Conservation (phyloP, 208 protist species). For the Trypanosoma theileri region DNA sequence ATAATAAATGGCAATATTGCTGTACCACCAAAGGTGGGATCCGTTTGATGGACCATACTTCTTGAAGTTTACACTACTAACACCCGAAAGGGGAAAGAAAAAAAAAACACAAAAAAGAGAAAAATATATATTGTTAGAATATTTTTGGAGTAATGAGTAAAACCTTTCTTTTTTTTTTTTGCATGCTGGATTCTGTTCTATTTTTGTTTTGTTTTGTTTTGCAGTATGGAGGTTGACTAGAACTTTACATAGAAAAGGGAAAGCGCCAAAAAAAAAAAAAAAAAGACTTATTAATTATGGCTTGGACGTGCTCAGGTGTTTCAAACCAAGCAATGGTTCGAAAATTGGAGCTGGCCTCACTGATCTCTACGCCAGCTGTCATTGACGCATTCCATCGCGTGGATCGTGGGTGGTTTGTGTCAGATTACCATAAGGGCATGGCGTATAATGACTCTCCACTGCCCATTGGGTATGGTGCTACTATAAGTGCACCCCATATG, state of each 20-base stretch:
- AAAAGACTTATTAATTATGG: slow-evolving; percentile 38
- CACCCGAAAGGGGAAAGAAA: too few species aligned
- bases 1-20: too few species aligned
- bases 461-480: slow-evolving; percentile 79
- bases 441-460: slow-evolving; percentile 78
- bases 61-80: too few species aligned
- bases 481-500: slow-evolving; percentile 92
- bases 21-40: too few species aligned
- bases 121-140: too few species aligned
- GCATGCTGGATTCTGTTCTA: not conserved
- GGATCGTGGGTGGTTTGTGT: slow-evolving; percentile 82
- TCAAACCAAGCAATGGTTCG: slow-evolving; percentile 70
- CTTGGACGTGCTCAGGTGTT: slow-evolving; percentile 71
- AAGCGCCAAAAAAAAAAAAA: not conserved
- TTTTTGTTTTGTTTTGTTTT: slow-evolving; percentile 8
- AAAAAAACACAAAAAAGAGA: too few species aligned
- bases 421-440: not conserved
- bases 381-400: slow-evolving; percentile 58
- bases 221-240: not conserved
- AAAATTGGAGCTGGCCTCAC: slow-evolving; percentile 42
- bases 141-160: not conserved
- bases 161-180: slow-evolving; percentile 3
- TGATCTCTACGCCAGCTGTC: slow-evolving; percentile 59
- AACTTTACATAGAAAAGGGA: not conserved
- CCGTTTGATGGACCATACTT: too few species aligned